These are phyloP conservation scores for Cercospora sesami DNA, from an alignment of 2,329 filamentous ascomycete species.

Conservation along the genomic window DNA sequence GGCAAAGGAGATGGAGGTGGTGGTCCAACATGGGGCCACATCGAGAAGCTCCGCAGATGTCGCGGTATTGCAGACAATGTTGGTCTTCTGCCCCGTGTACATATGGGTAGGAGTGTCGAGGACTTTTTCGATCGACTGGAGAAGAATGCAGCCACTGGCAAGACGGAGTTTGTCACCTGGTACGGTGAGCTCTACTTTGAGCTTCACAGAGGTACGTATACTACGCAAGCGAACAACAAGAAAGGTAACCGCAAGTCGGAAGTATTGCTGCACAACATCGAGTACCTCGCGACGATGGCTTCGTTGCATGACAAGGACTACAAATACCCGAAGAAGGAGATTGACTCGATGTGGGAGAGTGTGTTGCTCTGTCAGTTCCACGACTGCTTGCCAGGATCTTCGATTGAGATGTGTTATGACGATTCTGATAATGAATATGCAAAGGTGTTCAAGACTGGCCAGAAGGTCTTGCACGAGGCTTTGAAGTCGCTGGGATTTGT, in stretches of 20 bases:
- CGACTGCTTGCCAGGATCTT: slow-evolving; percentile 91
- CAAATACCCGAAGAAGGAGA: slow-evolving; percentile 88
- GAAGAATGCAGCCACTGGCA: slow-evolving; percentile 64
- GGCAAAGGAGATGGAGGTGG: slow-evolving; percentile 96
- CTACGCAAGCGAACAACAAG: slow-evolving; percentile 89
- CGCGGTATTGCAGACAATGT: slow-evolving; percentile 87
- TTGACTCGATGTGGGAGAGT: slow-evolving; percentile 94
- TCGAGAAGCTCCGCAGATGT: slow-evolving; percentile 91
- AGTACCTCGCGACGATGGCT: slow-evolving; percentile 82
- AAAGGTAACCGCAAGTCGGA: slow-evolving; percentile 87
- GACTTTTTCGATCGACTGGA: slow-evolving; percentile 89
- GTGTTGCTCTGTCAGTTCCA: slow-evolving; percentile 95
- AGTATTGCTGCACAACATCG: slow-evolving; percentile 79
- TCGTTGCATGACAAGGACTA: slow-evolving; percentile 69
- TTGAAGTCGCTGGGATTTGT: slow-evolving; percentile 66
- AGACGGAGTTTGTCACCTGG: slow-evolving; percentile 83
- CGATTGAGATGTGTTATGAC: slow-evolving; percentile 97
- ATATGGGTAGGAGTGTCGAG: slow-evolving; percentile 86
- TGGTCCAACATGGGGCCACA: slow-evolving; percentile 87
- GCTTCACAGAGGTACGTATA: slow-evolving; percentile 94
- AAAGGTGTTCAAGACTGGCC: slow-evolving; percentile 74
- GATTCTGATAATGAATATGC: slow-evolving; percentile 89
- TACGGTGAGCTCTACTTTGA: slow-evolving; percentile 98
- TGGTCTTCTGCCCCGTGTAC: slow-evolving; percentile 79
- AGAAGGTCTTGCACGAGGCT: slow-evolving; percentile 69